These are phyloP conservation scores for Chlamydomonas sp. DNA, from an alignment of 139 green algal species.

Conservation along the genomic window DNA sequence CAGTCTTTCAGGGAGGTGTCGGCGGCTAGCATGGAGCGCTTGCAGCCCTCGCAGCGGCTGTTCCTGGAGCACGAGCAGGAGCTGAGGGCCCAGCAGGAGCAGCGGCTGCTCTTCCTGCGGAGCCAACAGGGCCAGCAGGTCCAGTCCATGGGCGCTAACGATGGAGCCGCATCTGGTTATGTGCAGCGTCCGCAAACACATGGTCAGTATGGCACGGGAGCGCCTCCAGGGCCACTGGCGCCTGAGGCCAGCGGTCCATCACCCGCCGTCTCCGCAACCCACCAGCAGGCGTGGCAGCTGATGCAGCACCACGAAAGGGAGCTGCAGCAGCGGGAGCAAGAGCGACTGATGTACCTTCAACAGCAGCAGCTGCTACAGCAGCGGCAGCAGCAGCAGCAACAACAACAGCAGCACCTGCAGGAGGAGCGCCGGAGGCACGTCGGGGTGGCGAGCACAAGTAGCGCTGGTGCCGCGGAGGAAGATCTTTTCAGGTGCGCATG, in stretches of 20 bases:
- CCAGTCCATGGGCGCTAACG: no score
- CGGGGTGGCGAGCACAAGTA: not conserved
- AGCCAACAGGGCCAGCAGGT: not conserved
- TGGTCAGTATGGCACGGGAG: not conserved
- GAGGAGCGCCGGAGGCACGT: not conserved
- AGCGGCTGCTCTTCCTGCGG: not conserved
- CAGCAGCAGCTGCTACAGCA: not conserved
- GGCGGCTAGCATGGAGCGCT: not conserved
- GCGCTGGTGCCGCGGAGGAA: not conserved
- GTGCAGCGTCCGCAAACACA: not conserved
- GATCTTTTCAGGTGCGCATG: not conserved
- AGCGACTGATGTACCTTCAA: not conserved
- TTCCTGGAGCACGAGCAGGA: not conserved
- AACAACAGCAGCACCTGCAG: not conserved
- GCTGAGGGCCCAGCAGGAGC: not conserved
- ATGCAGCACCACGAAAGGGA: constrained; percentile 6
- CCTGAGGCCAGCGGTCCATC: not conserved
- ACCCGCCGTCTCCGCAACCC: not conserved
- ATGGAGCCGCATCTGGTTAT: not conserved
- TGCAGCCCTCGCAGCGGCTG: not conserved
- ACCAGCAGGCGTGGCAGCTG: constrained; percentile 37
- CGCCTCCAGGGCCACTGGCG: not conserved
- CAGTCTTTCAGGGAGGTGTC: not conserved
- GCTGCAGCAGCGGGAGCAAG: not conserved
- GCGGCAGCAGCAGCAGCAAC: constrained; percentile 3